phyloP scores from a whole-genome alignment of 805 yeast genomes.

The Metschnikowia hibisci region DNA sequence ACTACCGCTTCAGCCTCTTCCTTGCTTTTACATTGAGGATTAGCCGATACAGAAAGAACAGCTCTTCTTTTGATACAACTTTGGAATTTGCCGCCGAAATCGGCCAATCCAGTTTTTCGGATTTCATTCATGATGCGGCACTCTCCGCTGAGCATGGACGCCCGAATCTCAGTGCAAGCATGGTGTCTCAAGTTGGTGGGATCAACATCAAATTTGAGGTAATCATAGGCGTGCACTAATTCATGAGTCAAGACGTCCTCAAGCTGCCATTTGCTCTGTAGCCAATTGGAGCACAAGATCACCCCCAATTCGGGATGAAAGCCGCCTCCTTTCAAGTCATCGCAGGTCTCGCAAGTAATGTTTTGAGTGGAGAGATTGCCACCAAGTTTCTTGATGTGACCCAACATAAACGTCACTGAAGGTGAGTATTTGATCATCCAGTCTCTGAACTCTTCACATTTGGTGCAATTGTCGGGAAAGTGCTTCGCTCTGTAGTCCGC shows the following conservation, averaged over 20 bases:
- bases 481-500: constrained; percentile 47
- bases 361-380: constrained; percentile 46
- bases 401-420: constrained; percentile 79
- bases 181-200: constrained; percentile 85
- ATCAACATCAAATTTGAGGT: constrained; percentile 81
- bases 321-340: constrained; percentile 82
- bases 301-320: constrained; percentile 89
- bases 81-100: constrained; percentile 80
- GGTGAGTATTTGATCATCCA: constrained; percentile 84
- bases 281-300: constrained; percentile 78
- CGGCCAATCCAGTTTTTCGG: constrained; percentile 46
- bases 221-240: constrained; percentile 88
- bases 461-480: constrained; percentile 51
- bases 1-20: constrained; percentile 78
- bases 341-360: constrained; percentile 78
- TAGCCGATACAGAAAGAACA: constrained; percentile 72
- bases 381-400: constrained; percentile 67
- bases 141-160: constrained; percentile 90
- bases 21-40: constrained; percentile 72
- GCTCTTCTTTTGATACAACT: constrained; percentile 90
- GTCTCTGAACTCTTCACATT: constrained; percentile 71
- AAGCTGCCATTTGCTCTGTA: constrained; percentile 68
- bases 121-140: constrained; percentile 89
- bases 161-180: constrained; percentile 95
- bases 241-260: constrained; percentile 94